A percentile compares a stretch with the other conserved stretches of the same genome.
These are phyloP conservation scores for Diaporthe capsici DNA, from an alignment of 2,329 filamentous ascomycete genomes.

Conservation along the genomic window DNA sequence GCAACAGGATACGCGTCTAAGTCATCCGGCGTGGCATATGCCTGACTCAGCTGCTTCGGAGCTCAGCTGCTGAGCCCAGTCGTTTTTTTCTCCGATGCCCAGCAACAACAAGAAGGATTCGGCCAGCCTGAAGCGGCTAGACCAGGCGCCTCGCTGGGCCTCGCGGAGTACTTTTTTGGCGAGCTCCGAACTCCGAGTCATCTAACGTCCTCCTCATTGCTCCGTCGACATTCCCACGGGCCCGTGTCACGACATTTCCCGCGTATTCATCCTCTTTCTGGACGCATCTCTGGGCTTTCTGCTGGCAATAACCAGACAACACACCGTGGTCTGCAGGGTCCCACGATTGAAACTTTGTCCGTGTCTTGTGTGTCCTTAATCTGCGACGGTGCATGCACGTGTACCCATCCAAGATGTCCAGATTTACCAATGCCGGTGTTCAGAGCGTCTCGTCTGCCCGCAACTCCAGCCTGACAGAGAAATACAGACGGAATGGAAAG, in stretches of 20 bases:
- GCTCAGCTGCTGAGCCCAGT: conserved; percentile 1
- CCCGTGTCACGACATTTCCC: too few species aligned
- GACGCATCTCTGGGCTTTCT: background rate
- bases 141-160: background rate
- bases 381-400: background rate
- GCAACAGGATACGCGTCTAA: background rate
- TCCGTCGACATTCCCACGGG: background rate
- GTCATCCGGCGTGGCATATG: background rate
- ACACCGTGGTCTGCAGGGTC: background rate
- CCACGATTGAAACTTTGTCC: background rate
- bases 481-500: conserved; percentile 54
- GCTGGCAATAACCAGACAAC: background rate
- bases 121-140: conserved; percentile 24
- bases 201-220: background rate
- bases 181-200: conserved; percentile 31
- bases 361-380: background rate
- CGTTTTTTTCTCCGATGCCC: background rate
- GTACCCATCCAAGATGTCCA: conserved; percentile 28
- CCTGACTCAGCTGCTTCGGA: conserved; percentile 11
- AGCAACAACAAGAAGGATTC: background rate
- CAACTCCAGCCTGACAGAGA: conserved; percentile 46
- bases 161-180: background rate
- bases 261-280: background rate
- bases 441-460: conserved; percentile 39
- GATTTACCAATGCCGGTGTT: conserved; percentile 37